Conservation (phyloP, 495 filamentous ascomycete genomes). For the Thermochaetoides thermophila region DNA sequence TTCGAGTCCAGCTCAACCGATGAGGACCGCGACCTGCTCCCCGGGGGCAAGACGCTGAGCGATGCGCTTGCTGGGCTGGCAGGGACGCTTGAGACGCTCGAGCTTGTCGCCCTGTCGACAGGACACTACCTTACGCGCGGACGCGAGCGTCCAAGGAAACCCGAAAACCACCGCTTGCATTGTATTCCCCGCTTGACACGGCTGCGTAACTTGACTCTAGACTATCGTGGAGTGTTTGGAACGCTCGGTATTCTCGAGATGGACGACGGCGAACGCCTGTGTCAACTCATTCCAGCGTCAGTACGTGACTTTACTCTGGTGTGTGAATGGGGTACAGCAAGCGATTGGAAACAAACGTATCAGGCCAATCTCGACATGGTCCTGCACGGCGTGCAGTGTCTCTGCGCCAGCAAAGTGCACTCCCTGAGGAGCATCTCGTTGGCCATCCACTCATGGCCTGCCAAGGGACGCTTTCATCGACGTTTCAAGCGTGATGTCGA, state of each 20-base stretch:
- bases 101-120: constrained; percentile 16
- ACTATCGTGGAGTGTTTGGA: constrained; percentile 21
- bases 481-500: constrained; percentile 19
- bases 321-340: constrained; percentile 20
- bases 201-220: constrained; percentile 16
- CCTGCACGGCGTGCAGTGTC: constrained; percentile 16
- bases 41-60: constrained; percentile 17
- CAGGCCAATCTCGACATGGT: constrained; percentile 20
- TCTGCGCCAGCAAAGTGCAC: constrained; percentile 11
- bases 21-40: constrained; percentile 16
- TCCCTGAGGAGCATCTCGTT: constrained; percentile 14
- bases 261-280: constrained; percentile 21
- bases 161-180: constrained; percentile 20
- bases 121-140: constrained; percentile 22
- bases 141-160: constrained; percentile 18
- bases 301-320: constrained; percentile 19
- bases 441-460: constrained; percentile 24
- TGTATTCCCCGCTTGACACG: constrained; percentile 16
- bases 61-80: constrained; percentile 14
- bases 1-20: constrained; percentile 17
- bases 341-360: constrained; percentile 22
- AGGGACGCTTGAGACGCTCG: constrained; percentile 11
- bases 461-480: constrained; percentile 15
- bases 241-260: constrained; percentile 20
- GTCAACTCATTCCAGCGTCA: constrained; percentile 14